A percentile compares a stretch with the other conserved stretches of the same genome.
Conservation (phyloP, 495 filamentous ascomycete species). For the Aspergillus incahuasiensis region DNA sequence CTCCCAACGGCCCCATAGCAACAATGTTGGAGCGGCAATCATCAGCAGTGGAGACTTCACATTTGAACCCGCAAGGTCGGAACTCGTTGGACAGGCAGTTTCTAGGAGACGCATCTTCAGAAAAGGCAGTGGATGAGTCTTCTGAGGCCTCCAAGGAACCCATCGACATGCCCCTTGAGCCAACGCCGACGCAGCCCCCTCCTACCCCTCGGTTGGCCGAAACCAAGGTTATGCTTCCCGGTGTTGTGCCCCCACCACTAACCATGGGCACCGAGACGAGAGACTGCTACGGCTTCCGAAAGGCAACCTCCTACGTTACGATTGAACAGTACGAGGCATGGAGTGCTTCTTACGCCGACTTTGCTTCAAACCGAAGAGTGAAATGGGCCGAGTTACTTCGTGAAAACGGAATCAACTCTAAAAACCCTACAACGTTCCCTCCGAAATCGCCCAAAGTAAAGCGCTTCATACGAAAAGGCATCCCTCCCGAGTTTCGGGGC, state of each 20-base stretch:
- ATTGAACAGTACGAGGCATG: slow-evolving; percentile 76
- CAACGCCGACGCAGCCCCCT: slow-evolving; percentile 17
- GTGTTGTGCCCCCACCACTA: slow-evolving; percentile 36
- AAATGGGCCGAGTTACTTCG: slow-evolving; percentile 80
- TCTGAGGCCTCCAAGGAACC: not conserved
- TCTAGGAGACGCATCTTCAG: not conserved
- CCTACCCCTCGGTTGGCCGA: slow-evolving; percentile 25
- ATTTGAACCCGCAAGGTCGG: not conserved
- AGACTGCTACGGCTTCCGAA: slow-evolving; percentile 91
- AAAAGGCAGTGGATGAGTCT: not conserved
- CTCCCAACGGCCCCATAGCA: not conserved
- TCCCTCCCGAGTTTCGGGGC: slow-evolving; percentile 87
- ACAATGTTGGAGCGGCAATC: not conserved
- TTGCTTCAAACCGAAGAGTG: slow-evolving; percentile 61
- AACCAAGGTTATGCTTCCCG: slow-evolving; percentile 40
- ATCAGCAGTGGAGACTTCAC: not conserved
- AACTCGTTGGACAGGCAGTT: slow-evolving; percentile 1
- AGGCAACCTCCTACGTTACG: slow-evolving; percentile 74
- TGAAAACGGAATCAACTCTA: slow-evolving; percentile 65
- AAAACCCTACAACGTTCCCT: slow-evolving; percentile 72
- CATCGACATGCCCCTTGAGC: slow-evolving; percentile 14
- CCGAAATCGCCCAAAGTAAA: slow-evolving; percentile 76
- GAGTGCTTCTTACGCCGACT: slow-evolving; percentile 64
- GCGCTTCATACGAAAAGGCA: slow-evolving; percentile 89
- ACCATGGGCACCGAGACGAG: slow-evolving; percentile 38